phyloP scores from a whole-genome alignment of 2,329 filamentous ascomycete genomes.

The Tolypocladium cylindrosporum region DNA sequence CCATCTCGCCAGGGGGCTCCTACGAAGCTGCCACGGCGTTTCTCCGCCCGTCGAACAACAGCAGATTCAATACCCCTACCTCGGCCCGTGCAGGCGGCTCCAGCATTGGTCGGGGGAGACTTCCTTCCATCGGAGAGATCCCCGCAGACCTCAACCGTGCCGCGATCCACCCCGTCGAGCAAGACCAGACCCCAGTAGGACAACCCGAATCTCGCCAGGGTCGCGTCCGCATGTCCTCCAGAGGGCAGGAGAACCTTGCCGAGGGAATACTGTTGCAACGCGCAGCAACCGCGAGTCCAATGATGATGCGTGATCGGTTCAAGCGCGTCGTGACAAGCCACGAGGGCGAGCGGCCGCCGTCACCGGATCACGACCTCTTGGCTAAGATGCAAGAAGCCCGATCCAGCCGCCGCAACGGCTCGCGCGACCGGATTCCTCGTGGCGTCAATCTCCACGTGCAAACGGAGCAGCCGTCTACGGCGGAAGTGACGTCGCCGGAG shows the following conservation, averaged over 20 bases:
- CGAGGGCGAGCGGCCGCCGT: slow-evolving; percentile 46
- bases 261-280: slow-evolving; percentile 44
- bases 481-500: slow-evolving; percentile 48
- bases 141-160: slow-evolving; percentile 21
- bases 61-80: slow-evolving; percentile 59
- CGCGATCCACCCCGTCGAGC: slow-evolving; percentile 14
- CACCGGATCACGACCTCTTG: slow-evolving; percentile 49
- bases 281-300: slow-evolving; percentile 57
- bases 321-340: slow-evolving; percentile 21
- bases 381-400: slow-evolving; percentile 49
- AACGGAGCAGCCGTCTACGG: slow-evolving; percentile 37
- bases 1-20: slow-evolving; percentile 47
- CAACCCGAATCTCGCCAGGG: slow-evolving; percentile 15
- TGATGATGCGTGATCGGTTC: slow-evolving; percentile 46
- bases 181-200: slow-evolving; percentile 13
- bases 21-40: slow-evolving; percentile 58
- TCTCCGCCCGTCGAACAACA: slow-evolving; percentile 55
- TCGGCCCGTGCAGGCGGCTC: slow-evolving; percentile 51
- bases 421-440: slow-evolving; percentile 68
- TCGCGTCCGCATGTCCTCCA: slow-evolving; percentile 25
- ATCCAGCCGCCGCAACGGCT: slow-evolving; percentile 54
- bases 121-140: slow-evolving; percentile 67
- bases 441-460: slow-evolving; percentile 57
- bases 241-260: slow-evolving; percentile 31
- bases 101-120: slow-evolving; percentile 51